Percentiles rank a stretch among this genome's conserved stretches.
These are phyloP conservation scores for Melaleuca quinquenervia DNA, from an alignment of 345 rosid genomes.

Conservation along the genomic window DNA sequence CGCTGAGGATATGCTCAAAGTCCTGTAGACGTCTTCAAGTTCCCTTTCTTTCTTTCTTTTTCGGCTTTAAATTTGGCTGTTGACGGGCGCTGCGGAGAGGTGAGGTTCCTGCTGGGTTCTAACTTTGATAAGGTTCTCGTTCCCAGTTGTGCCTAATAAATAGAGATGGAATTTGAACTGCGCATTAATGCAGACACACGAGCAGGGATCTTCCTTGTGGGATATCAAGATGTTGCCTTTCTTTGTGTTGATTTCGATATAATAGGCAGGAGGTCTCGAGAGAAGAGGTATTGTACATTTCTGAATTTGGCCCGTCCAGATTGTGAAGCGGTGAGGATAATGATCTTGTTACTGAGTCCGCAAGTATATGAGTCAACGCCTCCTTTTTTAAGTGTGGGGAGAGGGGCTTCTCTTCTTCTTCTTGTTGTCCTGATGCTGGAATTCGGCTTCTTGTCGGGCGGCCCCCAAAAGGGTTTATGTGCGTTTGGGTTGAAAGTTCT, in stretches of 20 bases:
- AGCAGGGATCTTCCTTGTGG: not conserved
- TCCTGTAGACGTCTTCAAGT: constrained; percentile 25
- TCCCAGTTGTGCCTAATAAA: not conserved
- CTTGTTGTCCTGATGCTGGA: not conserved
- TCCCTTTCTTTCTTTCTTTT: not conserved
- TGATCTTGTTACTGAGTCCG: not conserved
- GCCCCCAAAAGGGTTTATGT: not conserved
- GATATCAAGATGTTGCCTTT: not conserved
- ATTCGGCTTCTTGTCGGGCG: too few relatives aligned
- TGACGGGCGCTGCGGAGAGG: not conserved
- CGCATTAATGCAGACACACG: not conserved
- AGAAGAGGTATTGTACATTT: not conserved
- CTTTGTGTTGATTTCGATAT: not conserved
- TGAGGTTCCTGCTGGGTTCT: not conserved
- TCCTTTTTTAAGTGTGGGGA: not conserved
- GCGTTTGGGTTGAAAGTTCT: not conserved
- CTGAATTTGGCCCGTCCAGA: not conserved
- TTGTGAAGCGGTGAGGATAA: not conserved
- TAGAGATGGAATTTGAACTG: not conserved
- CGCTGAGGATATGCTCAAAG: constrained; percentile 81
- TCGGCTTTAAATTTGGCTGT: not conserved
- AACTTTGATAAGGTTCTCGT: not conserved
- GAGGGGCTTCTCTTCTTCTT: too few relatives aligned
- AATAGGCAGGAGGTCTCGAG: not conserved
- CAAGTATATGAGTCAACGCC: not conserved